Evolutionary conservation across 805 yeast genomes (phyloP).

Genomic region (Isabelozyma rhagii): DNA sequence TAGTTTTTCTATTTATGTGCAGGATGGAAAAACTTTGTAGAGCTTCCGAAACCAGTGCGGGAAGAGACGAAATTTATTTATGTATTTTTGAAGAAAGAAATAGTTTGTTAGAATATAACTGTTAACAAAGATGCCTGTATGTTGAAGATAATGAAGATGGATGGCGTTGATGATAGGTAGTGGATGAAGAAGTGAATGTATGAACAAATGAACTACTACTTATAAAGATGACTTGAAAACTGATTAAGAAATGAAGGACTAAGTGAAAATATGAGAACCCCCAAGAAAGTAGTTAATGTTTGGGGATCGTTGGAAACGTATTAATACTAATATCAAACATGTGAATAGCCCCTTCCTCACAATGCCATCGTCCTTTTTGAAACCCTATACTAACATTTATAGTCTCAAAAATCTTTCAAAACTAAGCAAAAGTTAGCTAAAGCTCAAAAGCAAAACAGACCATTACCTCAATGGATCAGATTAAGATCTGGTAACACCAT

Average conservation of each 20-base stretch:
- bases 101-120: background rate
- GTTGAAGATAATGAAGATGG: background rate
- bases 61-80: background rate
- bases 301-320: no score
- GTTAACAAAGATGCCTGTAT: background rate
- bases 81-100: background rate
- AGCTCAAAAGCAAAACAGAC: conserved; percentile 99
- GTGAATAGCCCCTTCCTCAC: no score
- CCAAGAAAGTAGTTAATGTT: no score
- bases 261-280: no score
- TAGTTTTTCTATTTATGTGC: background rate
- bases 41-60: background rate
- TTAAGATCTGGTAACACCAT: conserved; percentile 96
- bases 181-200: background rate
- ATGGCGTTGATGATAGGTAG: background rate
- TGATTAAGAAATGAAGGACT: no score
- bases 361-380: background rate
- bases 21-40: background rate
- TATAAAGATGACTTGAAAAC: no score
- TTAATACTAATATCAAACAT: no score
- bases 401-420: conserved; percentile 94
- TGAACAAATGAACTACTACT: background rate
- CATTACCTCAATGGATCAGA: conserved; percentile 99
- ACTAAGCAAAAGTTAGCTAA: conserved; percentile 98
- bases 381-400: conserved; percentile 26